Base-by-base conservation (phyloP, 1,139 yeast genomes). In the Candida sp. region DNA sequence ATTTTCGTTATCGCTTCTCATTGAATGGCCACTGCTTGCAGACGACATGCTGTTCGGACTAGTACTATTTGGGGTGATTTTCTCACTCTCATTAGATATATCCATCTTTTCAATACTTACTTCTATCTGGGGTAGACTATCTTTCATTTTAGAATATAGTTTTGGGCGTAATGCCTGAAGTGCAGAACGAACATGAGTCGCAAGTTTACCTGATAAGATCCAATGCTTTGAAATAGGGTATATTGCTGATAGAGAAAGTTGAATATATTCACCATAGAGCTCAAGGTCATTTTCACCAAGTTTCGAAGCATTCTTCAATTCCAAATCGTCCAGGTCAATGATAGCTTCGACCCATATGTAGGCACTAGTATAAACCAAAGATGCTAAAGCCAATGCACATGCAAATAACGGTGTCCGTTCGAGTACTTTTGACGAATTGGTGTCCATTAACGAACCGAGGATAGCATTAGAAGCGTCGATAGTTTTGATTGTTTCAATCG, bases 391-490 rank as follows among this genome's bases (percentile, higher is more conserved):
- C 42, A 76, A 58, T 0, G 79, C 73, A 50, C 81, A 76, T 0
- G 79, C 79, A 53, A 67, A 66, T 41, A 76, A 59, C 3, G 80
- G 80, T 0, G 80, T 74, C 51, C 81, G 58, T 33, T 66, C 63
- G 19, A 64, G 46, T 0, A 75, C 66, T 37, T 64, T 59, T 0
- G 71, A 57, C 0, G 79, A 70, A 45, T 69, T 68, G 3, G 79
- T 73, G 47, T 74, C 79, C 8, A 76, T 63, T 9, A 75, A 56
- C 2, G 73, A 60, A 43, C 64, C 70, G 3, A 74, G 70, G n/a
- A 75, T 70, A 21, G 73, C 61, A 35, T 73, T 73, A 1, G 81
- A 80, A 12, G 79, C 76, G 39, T 73, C 79, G 19, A 76, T 75
- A 1, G 80, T 73, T 49, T 74, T 73, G 47, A 78, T 62, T 0